A percentile compares a stretch with the other conserved stretches of the same genome.
These are phyloP conservation scores for Bodo saltans DNA, from an alignment of 78 protist species.

Conservation along the genomic window DNA sequence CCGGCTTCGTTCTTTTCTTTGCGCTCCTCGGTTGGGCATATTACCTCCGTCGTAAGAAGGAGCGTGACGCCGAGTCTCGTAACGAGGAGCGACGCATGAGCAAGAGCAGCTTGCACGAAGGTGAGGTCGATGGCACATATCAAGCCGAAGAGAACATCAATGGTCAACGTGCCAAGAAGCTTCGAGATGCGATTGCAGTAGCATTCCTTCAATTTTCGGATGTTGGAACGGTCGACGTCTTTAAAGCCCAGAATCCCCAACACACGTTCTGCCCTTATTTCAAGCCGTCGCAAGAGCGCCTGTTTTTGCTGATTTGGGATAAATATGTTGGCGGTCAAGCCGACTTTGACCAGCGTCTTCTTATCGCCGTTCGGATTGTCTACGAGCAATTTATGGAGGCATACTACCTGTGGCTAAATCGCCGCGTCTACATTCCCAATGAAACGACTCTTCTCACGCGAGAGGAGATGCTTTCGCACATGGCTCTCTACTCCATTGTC, in stretches of 20 bases:
- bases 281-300: not conserved
- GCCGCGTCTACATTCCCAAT: no score
- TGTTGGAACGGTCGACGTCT: not conserved
- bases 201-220: not conserved
- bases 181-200: not conserved
- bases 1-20: not conserved
- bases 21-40: not conserved
- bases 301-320: not conserved
- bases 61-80: not conserved
- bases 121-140: not conserved
- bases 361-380: conserved; percentile 4
- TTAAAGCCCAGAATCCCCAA: no score
- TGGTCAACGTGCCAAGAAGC: not conserved
- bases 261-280: not conserved
- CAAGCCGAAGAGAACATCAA: not conserved
- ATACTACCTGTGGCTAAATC: conserved; percentile 16
- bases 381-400: conserved; percentile 31
- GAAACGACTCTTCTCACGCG: not conserved
- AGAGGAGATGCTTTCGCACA: not conserved
- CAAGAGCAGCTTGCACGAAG: not conserved
- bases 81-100: not conserved
- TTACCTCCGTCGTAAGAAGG: not conserved
- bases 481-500: conserved; percentile 9
- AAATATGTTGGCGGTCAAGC: not conserved
- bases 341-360: not conserved